A percentile compares a stretch with the other conserved stretches of the same genome.
phyloP scores from a whole-genome alignment of 371 early-diverging fungal genomes.

The Mucor velutinosus region DNA sequence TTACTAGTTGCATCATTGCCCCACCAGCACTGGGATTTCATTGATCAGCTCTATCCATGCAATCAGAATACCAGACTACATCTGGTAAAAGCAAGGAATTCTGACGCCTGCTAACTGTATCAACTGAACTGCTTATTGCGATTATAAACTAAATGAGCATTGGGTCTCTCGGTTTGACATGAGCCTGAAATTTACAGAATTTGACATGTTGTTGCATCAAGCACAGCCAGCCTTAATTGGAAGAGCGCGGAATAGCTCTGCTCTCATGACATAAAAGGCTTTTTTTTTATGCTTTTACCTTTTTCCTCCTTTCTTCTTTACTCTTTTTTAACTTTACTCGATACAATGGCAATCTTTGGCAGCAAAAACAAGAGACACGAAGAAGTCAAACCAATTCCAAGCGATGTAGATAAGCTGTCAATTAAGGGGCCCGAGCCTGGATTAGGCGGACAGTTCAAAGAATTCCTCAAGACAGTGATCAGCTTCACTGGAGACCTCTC shows the following conservation, averaged over 20 bases:
- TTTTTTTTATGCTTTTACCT: neutral
- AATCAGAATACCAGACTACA: neutral
- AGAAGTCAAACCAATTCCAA: constrained; percentile 33
- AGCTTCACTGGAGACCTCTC: constrained; percentile 83
- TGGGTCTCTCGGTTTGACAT: too few species aligned
- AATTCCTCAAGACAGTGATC: constrained; percentile 63
- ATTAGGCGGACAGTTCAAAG: constrained; percentile 46
- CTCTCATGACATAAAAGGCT: neutral
- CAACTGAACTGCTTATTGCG: neutral
- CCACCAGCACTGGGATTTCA: neutral
- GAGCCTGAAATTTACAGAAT: neutral
- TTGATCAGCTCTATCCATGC: neutral
- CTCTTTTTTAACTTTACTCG: neutral
- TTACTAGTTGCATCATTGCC: neutral
- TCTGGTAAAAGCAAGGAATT: neutral
- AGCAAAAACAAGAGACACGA: constrained; percentile 14
- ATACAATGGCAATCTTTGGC: constrained; percentile 13
- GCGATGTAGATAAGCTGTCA: constrained; percentile 42
- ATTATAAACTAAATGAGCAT: neutral
- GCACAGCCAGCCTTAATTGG: neutral
- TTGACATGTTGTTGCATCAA: neutral
- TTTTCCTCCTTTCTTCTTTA: neutral
- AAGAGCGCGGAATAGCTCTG: neutral
- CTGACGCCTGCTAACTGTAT: neutral
- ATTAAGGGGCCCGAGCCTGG: constrained; percentile 43